Evolutionary conservation across 345 rosid genomes (phyloP), one percentile per base, ranked within the genome.

Genomic region (Sisymbrium altissimum): DNA sequence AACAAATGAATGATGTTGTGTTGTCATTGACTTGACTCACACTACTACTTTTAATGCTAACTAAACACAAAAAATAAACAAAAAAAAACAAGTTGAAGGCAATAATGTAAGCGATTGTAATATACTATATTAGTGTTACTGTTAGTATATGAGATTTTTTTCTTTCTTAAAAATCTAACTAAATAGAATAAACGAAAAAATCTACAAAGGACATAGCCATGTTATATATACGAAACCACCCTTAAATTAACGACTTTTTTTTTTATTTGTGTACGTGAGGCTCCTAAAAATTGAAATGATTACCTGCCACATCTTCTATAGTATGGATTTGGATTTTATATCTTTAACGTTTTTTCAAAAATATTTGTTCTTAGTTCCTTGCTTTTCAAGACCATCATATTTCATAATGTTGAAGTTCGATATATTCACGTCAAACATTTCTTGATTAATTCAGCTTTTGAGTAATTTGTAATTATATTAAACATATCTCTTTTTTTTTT

Each of bases 21-120:
- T 44, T 43, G 68, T 40, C 64, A 68, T 68, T 75, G 74, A 49
- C 79, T 69, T 41, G 57, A 19, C 68, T 61, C 27, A 43, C 49
- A 39, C 30, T 38, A 21, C 56, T 36, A 66, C 19, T 9, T 33
- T 48, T 27, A 27, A 32, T 18, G 17, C 4, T 19, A 29, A n/a
- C 45, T 46, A 71, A 7, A 48, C 7, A 7, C 66, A 69, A 21
- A 21, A 23, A 23, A 23, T 1, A 23, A 23, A n/a, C 5, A 38
- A 6, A 55, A 21, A 33, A 11, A 43, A 53, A 23, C 7, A 12
- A 0, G 40, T 32, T 10, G 38, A 33, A 71, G 58, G 61, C n/a
- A 27, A 50, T 3, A 45, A n/a, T 60, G 25, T 1, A 23, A 23
- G 49, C 4, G 19, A 58, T 32, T 11, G 36, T 52, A 25, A 54